phyloP scores from a whole-genome alignment of 371 early-diverging fungal species.

The Nematocida sp. region DNA sequence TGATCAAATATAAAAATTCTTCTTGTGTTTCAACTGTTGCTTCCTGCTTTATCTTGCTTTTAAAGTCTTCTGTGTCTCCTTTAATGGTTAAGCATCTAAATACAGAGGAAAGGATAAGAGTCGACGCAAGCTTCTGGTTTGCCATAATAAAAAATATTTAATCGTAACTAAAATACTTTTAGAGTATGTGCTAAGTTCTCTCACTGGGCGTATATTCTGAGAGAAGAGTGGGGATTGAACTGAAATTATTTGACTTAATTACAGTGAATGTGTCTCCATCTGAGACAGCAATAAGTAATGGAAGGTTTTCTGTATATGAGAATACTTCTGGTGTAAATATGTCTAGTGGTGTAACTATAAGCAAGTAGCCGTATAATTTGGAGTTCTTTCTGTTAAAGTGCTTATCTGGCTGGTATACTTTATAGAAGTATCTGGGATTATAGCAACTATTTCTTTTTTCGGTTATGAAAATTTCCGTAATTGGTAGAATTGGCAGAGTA shows the following conservation, averaged over 20 bases:
- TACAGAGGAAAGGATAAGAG: conserved; percentile 49
- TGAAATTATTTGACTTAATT: background rate
- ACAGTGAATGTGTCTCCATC: conserved; percentile 11
- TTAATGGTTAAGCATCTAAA: background rate
- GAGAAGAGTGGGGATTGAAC: background rate
- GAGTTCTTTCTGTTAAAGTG: conserved; percentile 35
- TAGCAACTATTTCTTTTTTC: no score
- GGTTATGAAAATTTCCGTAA: no score
- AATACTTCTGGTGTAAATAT: background rate
- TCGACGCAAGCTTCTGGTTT: background rate
- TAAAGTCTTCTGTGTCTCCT: conserved; percentile 41
- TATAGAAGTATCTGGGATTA: conserved; percentile 7
- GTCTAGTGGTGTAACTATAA: conserved; percentile 11
- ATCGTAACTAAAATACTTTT: background rate
- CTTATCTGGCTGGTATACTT: conserved; percentile 39
- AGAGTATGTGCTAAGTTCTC: background rate
- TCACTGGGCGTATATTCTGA: background rate
- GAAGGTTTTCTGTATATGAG: background rate
- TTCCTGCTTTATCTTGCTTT: conserved; percentile 45
- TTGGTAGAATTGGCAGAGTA: background rate
- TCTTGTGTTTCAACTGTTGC: conserved; percentile 24
- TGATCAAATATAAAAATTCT: conserved; percentile 43
- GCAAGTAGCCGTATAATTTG: background rate
- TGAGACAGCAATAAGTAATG: conserved; percentile 20
- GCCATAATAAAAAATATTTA: conserved; percentile 27